Conservation (phyloP, 2,329 filamentous ascomycete genomes). For the Eutypella sp. region DNA sequence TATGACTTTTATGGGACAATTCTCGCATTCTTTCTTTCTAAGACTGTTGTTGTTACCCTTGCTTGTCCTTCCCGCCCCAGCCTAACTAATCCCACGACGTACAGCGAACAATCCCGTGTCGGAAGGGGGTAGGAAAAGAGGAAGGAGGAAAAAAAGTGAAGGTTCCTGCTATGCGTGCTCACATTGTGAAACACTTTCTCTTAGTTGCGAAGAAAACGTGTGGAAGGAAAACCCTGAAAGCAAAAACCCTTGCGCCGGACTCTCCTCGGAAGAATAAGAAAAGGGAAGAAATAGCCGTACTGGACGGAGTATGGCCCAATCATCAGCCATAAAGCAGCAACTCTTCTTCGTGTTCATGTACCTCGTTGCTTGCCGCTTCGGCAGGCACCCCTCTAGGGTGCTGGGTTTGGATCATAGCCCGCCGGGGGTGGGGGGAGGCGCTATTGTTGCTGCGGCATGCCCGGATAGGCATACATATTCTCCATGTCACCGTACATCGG, state of each 20-base stretch:
- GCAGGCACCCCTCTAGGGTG: no score
- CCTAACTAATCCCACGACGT: conserved; percentile 2
- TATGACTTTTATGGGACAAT: no score
- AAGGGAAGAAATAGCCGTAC: conserved; percentile 7
- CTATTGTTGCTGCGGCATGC: conserved; percentile 72
- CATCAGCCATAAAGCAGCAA: conserved; percentile 11
- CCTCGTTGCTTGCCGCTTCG: neutral
- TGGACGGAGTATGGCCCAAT: conserved; percentile 7
- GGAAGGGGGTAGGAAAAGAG: no score
- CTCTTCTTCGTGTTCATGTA: conserved; percentile 11
- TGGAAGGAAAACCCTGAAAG: conserved; percentile 2
- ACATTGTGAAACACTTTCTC: conserved; percentile 1
- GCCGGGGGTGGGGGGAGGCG: neutral
- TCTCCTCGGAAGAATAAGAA: no score
- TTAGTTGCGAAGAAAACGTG: no score
- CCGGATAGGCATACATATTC: conserved; percentile 78
- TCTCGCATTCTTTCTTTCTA: conserved; percentile 15
- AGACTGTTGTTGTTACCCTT: no score
- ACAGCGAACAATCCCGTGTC: no score
- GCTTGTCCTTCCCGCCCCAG: no score
- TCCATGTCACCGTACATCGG: conserved; percentile 78
- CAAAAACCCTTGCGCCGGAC: conserved; percentile 14
- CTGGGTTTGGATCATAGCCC: neutral
- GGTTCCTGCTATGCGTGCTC: conserved; percentile 1
- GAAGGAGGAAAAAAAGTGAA: neutral